These are phyloP conservation scores for Globisporangium carolinianum DNA, from an alignment of 352 stramenopile species.

Conservation along the genomic window DNA sequence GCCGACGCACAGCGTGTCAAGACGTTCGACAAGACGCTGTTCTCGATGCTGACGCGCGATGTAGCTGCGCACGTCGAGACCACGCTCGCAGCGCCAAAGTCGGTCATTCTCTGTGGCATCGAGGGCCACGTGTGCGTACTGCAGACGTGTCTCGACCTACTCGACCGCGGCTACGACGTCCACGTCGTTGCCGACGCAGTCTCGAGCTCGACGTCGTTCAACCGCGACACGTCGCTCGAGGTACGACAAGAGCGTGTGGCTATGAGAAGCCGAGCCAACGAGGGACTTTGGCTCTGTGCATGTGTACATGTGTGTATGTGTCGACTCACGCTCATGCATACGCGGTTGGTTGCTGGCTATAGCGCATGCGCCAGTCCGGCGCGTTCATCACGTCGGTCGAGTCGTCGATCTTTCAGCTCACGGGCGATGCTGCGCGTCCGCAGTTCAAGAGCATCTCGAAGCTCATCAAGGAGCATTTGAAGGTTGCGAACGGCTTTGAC, in stretches of 20 bases:
- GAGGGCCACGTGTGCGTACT: conserved; percentile 94
- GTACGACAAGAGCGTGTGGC: conserved; percentile 15
- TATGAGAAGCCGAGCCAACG: no score
- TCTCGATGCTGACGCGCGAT: conserved; percentile 97
- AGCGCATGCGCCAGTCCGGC: conserved; percentile 90
- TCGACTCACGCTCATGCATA: neutral
- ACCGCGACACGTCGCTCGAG: conserved; percentile 90
- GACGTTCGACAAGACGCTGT: conserved; percentile 97
- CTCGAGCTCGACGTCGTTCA: conserved; percentile 83
- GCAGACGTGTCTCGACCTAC: conserved; percentile 95
- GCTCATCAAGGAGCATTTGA: conserved; percentile 92
- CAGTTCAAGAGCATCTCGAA: conserved; percentile 92
- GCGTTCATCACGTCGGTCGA: conserved; percentile 95
- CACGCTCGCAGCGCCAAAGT: conserved; percentile 47
- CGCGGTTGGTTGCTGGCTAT: neutral
- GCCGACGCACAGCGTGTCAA: conserved; percentile 32
- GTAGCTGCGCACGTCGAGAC: conserved; percentile 72
- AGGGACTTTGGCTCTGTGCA: no score
- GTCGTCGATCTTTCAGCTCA: conserved; percentile 93
- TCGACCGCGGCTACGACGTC: conserved; percentile 95
- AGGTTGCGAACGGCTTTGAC: conserved; percentile 55
- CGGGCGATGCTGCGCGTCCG: conserved; percentile 85
- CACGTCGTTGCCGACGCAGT: conserved; percentile 96
- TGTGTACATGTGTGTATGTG: neutral
- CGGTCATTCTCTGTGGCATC: conserved; percentile 95